Evolutionary conservation across 495 filamentous ascomycete genomes (phyloP), one percentile per base, ranked within the genome.

Genomic region (Aspergillus heteromorphus): DNA sequence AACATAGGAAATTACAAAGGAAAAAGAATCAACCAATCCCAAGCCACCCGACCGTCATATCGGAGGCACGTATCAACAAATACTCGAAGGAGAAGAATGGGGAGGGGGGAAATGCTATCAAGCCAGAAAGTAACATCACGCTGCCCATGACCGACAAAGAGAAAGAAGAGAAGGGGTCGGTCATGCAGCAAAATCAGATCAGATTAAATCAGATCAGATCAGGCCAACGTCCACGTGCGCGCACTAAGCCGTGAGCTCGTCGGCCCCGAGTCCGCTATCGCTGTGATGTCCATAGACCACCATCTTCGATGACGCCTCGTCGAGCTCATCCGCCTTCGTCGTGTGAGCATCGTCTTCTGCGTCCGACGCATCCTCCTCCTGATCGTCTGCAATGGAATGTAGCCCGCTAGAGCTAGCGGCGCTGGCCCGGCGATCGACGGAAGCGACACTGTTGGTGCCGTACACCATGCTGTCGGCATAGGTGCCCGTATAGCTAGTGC

Each of bases 401-500:
- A 34, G 55, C 10, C 65, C 68, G 13, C 64, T 69, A 4, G 74
- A 72, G 45, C 76, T 76, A 40, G 75, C 73, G 49, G 77, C 75
- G 41, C 79, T 84, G 5, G 73, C 74, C 25, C 78, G 71, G 38
- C 79, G 71, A 50, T 73, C 75, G 21, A 68, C 59, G 11, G 79
- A 79, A 47, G 77, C 66, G 31, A 75, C 74, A 20, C 76, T 78
- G 25, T 76, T 77, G 6, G 78, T 73, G 14, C 61, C 70, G 56
- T 78, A 74, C 14, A 70, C 71, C 55, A 78, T 71, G 53, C 73
- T 83, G 16, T 77, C 79, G 3, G 68, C 69, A 25, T 69, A 72
- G 10, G 73, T 75, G 18, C 72, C 69, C 40, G 78, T 67, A 36
- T 80, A 82, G 65, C 79, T 84, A 3, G 71, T 72, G 30, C 76